Percentiles rank a stretch among this genome's conserved stretches.
phyloP scores from a whole-genome alignment of 106 monocot species.

The Gastrodia elata region DNA sequence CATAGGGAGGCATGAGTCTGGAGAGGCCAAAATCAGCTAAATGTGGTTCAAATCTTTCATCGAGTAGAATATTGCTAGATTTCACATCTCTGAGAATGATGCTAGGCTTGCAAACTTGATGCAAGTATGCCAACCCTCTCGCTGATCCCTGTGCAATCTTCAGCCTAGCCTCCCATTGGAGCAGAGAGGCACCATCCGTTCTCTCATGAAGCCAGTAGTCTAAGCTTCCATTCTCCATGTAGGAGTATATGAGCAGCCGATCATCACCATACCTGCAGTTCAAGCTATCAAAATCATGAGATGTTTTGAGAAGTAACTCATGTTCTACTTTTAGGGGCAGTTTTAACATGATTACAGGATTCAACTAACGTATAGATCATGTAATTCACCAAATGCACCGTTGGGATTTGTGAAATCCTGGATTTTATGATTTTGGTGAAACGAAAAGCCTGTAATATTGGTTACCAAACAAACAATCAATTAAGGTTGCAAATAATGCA shows the following conservation, averaged over 20 bases:
- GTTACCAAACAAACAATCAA: too few species aligned
- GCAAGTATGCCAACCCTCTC: constrained; percentile 51
- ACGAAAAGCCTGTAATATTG: too few species aligned
- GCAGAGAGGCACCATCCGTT: constrained; percentile 27
- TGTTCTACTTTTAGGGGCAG: too few species aligned
- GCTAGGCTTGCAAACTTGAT: constrained; percentile 47
- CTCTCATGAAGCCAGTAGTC: constrained; percentile 67
- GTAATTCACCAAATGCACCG: too few species aligned
- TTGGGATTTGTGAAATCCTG: too few species aligned
- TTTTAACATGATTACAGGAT: too few species aligned
- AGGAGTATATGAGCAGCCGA: constrained; percentile 51
- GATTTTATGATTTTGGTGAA: too few species aligned
- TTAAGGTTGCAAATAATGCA: too few species aligned
- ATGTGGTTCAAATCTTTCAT: constrained; percentile 56
- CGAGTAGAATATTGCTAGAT: constrained; percentile 65
- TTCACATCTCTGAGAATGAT: constrained; percentile 64
- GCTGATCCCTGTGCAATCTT: constrained; percentile 56
- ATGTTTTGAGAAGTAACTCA: too few species aligned
- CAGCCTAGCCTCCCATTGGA: constrained; percentile 35
- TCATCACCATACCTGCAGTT: constrained; percentile 45
- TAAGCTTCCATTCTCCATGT: constrained; percentile 66
- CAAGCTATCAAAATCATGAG: not conserved
- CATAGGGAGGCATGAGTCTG: constrained; percentile 45
- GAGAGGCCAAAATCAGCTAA: constrained; percentile 63
- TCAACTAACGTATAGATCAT: too few species aligned